phyloP scores from a whole-genome alignment of 2,329 filamentous ascomycete species.

The Stromatinia cepivora region DNA sequence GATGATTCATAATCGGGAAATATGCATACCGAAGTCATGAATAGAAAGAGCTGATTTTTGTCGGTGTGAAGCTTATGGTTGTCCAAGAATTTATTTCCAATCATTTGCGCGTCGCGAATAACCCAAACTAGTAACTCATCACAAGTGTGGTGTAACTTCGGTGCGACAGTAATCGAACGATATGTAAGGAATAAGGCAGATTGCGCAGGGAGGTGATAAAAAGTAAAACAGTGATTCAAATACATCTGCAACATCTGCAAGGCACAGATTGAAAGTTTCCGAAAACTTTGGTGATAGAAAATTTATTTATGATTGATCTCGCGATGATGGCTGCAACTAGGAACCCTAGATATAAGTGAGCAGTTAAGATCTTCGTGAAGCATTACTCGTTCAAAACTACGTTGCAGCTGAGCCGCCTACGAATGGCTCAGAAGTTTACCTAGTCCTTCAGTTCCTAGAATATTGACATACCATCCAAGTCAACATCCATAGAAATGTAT shows the following conservation, averaged over 20 bases:
- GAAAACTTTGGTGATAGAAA: neutral
- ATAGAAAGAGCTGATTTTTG: neutral
- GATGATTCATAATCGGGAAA: neutral
- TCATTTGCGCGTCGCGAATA: neutral
- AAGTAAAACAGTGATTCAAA: conserved; percentile 10
- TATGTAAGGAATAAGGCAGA: conserved; percentile 1
- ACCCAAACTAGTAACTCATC: neutral
- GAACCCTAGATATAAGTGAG: neutral
- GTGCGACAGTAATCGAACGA: conserved; percentile 6
- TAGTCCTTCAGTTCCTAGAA: neutral
- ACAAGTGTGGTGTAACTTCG: neutral
- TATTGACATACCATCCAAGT: neutral
- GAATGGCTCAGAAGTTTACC: neutral
- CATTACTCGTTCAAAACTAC: neutral
- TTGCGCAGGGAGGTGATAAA: neutral
- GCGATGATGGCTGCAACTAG: neutral
- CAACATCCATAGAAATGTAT: conserved; percentile 30
- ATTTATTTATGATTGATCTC: neutral
- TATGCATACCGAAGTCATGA: neutral
- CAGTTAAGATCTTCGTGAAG: neutral
- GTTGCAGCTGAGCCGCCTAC: neutral
- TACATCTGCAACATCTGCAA: conserved; percentile 11
- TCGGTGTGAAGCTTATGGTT: neutral
- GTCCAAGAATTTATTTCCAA: neutral
- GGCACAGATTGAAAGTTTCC: neutral